Evolutionary conservation across 106 monocot species (phyloP), one percentile per base, ranked within the genome.

Genomic region (Triglochin maritima): DNA sequence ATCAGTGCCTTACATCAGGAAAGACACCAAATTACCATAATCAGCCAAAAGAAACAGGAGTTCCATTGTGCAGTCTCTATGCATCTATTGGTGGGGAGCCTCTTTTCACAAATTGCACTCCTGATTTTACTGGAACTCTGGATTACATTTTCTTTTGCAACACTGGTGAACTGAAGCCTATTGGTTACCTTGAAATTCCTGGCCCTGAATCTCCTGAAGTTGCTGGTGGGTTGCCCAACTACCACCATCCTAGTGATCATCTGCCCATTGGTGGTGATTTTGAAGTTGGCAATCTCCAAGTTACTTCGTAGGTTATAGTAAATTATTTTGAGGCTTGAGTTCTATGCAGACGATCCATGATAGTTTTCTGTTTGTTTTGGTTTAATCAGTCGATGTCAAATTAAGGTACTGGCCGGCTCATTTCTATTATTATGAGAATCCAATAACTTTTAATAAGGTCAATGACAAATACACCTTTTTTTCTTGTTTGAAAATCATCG

Each of bases 251-350:
- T 3, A 96, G 95, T 49, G 95, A 90, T 74, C 95, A 96, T 65
- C 60, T 96, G 13, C 95, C 95, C 47, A 90, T 96, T 66, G 95
- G 95, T n/a, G 85, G 62, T 9, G 90, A 96, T 78, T 96, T 96
- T 78, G 70, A 67, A 59, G 72, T 87, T 55, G 29, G 29, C 29
- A 29, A 29, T 29, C 29, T 29, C 29, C 29, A 29, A 29, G 29
- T 29, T 29, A 29, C 29, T 29, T 1, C 29, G 29, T 29, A 29
- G 29, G 29, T 29, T 29, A 29, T 29, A 29, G 29, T 29, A 29
- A 29, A 29, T 29, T 29, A 0, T 29, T 29, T 29, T 29, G 29
- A 29, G 29, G 29, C 29, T 29, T 29, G 29, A 29, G 29, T 29
- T 29, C 29, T 29, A 29, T 29, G 29, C 29, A 29, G 29, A 29